These are phyloP conservation scores for Casaregolazyma suthepensis DNA, from an alignment of 1,139 yeast species.

Conservation along the genomic window DNA sequence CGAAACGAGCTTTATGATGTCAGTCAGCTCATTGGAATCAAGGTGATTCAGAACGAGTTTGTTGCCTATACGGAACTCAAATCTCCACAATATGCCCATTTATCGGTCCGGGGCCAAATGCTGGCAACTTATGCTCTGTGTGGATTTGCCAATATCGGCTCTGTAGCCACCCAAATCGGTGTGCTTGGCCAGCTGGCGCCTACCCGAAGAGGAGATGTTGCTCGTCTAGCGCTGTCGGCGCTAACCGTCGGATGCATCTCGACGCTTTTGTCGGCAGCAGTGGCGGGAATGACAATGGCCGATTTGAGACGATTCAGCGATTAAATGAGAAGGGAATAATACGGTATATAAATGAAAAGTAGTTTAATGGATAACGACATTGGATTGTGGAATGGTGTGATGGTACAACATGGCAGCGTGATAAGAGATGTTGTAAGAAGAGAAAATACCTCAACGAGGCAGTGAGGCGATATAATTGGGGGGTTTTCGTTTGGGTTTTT, in stretches of 20 bases:
- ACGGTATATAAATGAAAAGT: not conserved
- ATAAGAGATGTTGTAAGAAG: not conserved
- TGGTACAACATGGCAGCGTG: not conserved
- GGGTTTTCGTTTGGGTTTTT: no score
- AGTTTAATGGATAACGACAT: not conserved
- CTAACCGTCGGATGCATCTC: constrained; percentile 51
- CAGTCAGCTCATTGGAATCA: constrained; percentile 50
- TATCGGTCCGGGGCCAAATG: constrained; percentile 51
- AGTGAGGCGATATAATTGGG: no score
- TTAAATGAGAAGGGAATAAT: not conserved
- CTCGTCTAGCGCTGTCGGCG: constrained; percentile 45
- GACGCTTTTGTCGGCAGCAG: constrained; percentile 55
- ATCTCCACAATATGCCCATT: constrained; percentile 40
- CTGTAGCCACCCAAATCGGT: constrained; percentile 59
- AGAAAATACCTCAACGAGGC: not conserved
- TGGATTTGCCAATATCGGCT: constrained; percentile 62
- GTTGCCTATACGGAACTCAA: constrained; percentile 48
- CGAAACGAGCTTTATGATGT: constrained; percentile 49
- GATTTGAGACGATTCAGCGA: constrained; percentile 32
- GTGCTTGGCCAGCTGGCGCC: constrained; percentile 57
- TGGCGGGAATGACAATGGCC: constrained; percentile 63
- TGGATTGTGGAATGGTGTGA: not conserved
- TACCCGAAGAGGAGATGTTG: constrained; percentile 44
- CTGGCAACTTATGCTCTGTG: constrained; percentile 61
- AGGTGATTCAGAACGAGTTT: constrained; percentile 59